These are phyloP conservation scores for Ceratocystis smalleyi DNA, from an alignment of 2,329 filamentous ascomycete genomes.

Conservation along the genomic window DNA sequence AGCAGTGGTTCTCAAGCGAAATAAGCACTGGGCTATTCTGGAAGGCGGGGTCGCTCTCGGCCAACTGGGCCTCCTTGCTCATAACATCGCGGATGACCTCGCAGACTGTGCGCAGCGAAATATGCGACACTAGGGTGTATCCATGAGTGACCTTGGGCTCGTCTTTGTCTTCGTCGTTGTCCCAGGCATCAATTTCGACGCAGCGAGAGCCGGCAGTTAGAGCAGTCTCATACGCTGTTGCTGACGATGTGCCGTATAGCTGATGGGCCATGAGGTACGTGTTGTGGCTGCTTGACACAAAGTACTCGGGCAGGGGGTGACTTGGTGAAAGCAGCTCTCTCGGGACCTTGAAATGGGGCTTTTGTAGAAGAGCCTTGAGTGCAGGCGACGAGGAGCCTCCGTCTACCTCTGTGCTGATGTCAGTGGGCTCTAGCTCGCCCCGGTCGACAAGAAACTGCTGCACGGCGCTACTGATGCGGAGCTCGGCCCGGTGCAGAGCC, in stretches of 20 bases:
- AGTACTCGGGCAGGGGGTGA: slow-evolving; percentile 51
- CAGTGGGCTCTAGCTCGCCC: slow-evolving; percentile 32
- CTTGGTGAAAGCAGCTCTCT: slow-evolving; percentile 38
- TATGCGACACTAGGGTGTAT: slow-evolving; percentile 50
- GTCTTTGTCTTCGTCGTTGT: slow-evolving; percentile 41
- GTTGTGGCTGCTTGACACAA: slow-evolving; percentile 58
- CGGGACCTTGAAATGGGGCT: slow-evolving; percentile 43
- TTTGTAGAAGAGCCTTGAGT: slow-evolving; percentile 37
- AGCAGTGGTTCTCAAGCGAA: slow-evolving; percentile 54
- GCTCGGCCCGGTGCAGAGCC: slow-evolving; percentile 33
- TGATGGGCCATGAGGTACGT: slow-evolving; percentile 58
- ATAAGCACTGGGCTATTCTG: slow-evolving; percentile 43
- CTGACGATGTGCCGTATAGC: slow-evolving; percentile 47
- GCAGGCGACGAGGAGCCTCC: slow-evolving; percentile 29
- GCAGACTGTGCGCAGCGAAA: slow-evolving; percentile 49
- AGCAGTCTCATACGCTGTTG: slow-evolving; percentile 47
- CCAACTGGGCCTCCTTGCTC: slow-evolving; percentile 39
- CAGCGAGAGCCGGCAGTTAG: slow-evolving; percentile 49
- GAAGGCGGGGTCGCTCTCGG: slow-evolving; percentile 24
- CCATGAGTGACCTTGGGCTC: slow-evolving; percentile 59
- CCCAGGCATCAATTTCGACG: slow-evolving; percentile 62
- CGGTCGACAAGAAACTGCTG: slow-evolving; percentile 40
- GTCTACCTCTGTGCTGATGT: slow-evolving; percentile 34
- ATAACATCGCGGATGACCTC: slow-evolving; percentile 48
- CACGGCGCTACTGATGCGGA: slow-evolving; percentile 44